Base-by-base conservation (phyloP, 2,329 filamentous ascomycete genomes). In the Hansfordia pulvinata region DNA sequence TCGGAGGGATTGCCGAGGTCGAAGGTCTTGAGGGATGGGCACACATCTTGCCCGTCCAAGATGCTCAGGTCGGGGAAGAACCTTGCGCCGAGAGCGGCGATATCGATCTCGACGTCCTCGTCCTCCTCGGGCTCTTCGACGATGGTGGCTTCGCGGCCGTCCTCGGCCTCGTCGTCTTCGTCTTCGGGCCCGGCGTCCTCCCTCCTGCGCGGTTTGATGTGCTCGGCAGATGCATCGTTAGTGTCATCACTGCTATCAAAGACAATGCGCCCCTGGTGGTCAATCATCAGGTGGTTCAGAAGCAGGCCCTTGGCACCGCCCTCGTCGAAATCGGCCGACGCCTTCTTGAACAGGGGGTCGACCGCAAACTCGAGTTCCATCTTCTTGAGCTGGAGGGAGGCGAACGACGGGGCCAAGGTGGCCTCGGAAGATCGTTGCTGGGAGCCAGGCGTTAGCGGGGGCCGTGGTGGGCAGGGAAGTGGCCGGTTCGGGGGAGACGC, bases 321-420 rank as follows among this genome's bases (percentile, higher is more conserved):
- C 56, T 98, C 90, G 47, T 98, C 90, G 38, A 98, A 98, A 56
- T 98, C 90, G 22, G 90, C 90, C 5, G 88, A 93, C 1, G 88
- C 88, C 47, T 98, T 98, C 48, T 98, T 98, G 68, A 98, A 98
- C n/a, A 98, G 58, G 3, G 90, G 90, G 46, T 98, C 90, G 5
- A 98, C 88, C 0, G 86, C 76, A 38, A 98, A 94, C 45, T 98
- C 90, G 23, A 96, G 67, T 42, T 98, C 90, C 44, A 98, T 86
- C 53, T 96, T 98, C 56, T 98, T 98, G 41, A 96, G 64, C 48
- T 93, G 84, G 29, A 98, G 50, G 11, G 86, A 76, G 21, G 78
- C 72, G 50, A 96, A 96, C 0, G 83, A 90, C 0, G 82, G 76
- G 3, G 82, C 90, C 5, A 98, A 62, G 0, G 90, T 98, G n/a